These are phyloP conservation scores for Citrus sp. DNA, from an alignment of 345 rosid genomes.

Conservation along the genomic window DNA sequence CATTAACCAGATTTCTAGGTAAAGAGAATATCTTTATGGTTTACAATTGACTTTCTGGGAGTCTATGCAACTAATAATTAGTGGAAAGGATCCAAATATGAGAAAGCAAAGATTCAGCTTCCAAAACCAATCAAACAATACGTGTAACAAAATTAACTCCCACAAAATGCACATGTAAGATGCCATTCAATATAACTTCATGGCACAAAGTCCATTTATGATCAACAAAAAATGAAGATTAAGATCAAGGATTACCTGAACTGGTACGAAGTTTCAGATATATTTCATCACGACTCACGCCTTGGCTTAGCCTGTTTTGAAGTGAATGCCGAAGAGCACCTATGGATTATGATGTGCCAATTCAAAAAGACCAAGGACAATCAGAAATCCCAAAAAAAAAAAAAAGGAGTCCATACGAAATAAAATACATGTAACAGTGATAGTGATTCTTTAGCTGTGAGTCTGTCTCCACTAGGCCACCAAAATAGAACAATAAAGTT, in stretches of 20 bases:
- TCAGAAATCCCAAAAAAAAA: constrained; percentile 8
- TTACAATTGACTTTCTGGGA: background rate
- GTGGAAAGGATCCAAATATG: background rate
- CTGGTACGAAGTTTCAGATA: constrained; percentile 83
- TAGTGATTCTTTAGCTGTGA: background rate
- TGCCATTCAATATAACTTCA: background rate
- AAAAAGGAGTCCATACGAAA: background rate
- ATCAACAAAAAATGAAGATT: background rate
- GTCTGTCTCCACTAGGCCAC: background rate
- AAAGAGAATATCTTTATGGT: background rate
- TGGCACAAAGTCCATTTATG: background rate
- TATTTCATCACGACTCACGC: constrained; percentile 88
- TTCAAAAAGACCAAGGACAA: constrained; percentile 22
- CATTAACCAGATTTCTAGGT: background rate
- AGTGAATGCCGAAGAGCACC: constrained; percentile 92
- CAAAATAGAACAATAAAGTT: background rate
- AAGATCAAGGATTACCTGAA: constrained; percentile 47
- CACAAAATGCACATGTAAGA: background rate
- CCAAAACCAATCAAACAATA: background rate
- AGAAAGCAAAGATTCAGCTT: background rate
- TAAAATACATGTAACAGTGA: background rate
- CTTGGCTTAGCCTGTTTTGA: constrained; percentile 89
- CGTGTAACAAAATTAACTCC: background rate
- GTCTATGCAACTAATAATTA: background rate
- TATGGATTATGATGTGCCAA: constrained; percentile 36